phyloP scores from a whole-genome alignment of 371 early-diverging fungal genomes.

The Phascolomyces articulosus region DNA sequence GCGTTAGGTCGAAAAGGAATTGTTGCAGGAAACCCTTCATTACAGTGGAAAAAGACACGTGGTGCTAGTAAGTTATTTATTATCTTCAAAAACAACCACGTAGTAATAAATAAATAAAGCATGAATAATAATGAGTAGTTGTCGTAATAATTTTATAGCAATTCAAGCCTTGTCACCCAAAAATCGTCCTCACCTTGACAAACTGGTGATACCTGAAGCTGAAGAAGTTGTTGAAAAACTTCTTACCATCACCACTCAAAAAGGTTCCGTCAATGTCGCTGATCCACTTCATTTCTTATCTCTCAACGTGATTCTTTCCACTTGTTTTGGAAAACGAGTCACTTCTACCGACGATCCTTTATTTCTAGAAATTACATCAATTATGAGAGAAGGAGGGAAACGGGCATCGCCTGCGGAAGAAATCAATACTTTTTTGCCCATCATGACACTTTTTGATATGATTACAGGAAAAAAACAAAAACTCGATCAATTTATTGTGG shows the following conservation, averaged over 20 bases:
- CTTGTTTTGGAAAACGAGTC: conserved; percentile 13
- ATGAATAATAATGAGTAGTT: no score
- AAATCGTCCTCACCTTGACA: conserved; percentile 3
- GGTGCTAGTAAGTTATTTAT: conserved; percentile 9
- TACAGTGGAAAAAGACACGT: conserved; percentile 16
- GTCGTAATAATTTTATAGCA: no score
- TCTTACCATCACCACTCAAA: not conserved
- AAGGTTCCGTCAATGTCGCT: conserved; percentile 7
- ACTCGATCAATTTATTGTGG: conserved; percentile 3
- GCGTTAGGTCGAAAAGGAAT: conserved; percentile 15
- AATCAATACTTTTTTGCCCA: conserved; percentile 21
- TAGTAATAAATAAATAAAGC: no score
- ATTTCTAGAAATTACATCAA: conserved; percentile 10
- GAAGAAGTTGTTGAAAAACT: conserved; percentile 3
- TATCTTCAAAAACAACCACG: no score
- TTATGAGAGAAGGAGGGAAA: conserved; percentile 8
- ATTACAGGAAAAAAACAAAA: conserved; percentile 10
- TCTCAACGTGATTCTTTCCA: conserved; percentile 15
- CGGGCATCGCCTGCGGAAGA: conserved; percentile 11
- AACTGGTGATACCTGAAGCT: conserved; percentile 8
- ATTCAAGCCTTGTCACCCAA: conserved; percentile 15
- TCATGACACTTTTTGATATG: conserved; percentile 6
- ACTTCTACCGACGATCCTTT: conserved; percentile 16
- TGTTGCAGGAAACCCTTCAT: conserved; percentile 7
- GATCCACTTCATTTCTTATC: conserved; percentile 13